A percentile compares a stretch with the other conserved stretches of the same genome.
These are phyloP conservation scores for Breviolum minutum DNA, from an alignment of 73 alveolate species.

Conservation along the genomic window DNA sequence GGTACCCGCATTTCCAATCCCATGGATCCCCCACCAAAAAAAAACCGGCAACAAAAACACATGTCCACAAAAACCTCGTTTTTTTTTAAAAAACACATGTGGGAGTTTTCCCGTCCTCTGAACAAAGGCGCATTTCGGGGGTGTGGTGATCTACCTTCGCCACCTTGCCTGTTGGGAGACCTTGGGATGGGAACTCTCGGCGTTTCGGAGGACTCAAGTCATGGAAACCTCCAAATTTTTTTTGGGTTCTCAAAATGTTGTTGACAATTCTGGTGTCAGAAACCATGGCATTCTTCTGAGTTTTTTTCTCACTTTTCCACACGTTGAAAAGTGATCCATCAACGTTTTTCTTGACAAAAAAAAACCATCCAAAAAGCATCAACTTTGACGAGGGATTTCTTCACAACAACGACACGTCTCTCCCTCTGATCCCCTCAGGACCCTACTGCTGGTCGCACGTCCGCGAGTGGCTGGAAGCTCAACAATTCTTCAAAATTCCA, in stretches of 20 bases:
- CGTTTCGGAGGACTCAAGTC: too few species aligned
- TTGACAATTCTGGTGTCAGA: not conserved
- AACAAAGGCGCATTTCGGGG: too few species aligned
- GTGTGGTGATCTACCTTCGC: conserved; percentile 73
- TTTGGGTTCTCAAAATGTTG: not conserved
- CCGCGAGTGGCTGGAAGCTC: conserved; percentile 45
- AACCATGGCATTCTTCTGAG: not conserved
- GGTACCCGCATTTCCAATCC: not conserved
- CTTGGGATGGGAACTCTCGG: not conserved
- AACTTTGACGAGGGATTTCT: too few species aligned
- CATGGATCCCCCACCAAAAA: not conserved
- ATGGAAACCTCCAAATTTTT: not conserved
- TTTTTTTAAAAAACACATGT: too few species aligned
- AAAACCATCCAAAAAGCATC: too few species aligned
- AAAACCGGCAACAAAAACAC: too few species aligned
- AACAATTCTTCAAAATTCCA: too few species aligned
- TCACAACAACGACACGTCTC: not conserved
- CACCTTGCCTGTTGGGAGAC: conserved; percentile 60
- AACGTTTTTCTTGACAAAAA: not conserved
- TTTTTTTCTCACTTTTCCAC: too few species aligned
- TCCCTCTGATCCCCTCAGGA: conserved; percentile 16
- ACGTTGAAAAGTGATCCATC: not conserved
- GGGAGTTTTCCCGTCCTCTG: too few species aligned
- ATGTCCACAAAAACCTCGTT: too few species aligned
- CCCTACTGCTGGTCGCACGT: conserved; percentile 94